Evolutionary conservation across 228 moss, liverwort and hornwort genomes (phyloP).

Genomic region (Sphagnum fallax): DNA sequence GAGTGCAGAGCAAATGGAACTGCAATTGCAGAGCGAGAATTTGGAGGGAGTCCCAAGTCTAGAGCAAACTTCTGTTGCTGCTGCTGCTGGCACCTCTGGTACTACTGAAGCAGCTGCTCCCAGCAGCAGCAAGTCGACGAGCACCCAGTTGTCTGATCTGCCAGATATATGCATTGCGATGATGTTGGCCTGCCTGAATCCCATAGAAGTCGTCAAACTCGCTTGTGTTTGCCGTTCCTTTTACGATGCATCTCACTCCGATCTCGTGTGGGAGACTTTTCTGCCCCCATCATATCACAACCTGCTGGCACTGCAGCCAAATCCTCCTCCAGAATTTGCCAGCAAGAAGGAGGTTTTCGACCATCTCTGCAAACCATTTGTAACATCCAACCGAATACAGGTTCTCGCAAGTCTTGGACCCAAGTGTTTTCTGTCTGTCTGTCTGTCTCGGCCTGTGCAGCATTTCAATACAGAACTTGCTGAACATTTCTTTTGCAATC

Average conservation of each 20-base stretch:
- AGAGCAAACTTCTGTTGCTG: too few species aligned
- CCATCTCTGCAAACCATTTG: constrained; percentile 14
- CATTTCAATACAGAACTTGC: not conserved
- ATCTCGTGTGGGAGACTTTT: constrained; percentile 25
- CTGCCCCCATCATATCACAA: constrained; percentile 14
- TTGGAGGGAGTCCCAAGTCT: too few species aligned
- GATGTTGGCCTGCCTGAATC: constrained; percentile 20
- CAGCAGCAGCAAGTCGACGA: too few species aligned
- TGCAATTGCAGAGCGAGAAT: too few species aligned
- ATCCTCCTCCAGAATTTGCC: constrained; percentile 3
- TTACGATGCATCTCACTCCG: constrained; percentile 15
- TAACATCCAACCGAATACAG: constrained; percentile 15
- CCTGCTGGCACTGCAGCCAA: constrained; percentile 3
- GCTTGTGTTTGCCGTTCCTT: constrained; percentile 24
- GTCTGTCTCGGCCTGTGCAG: not conserved
- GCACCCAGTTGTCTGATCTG: constrained; percentile 15
- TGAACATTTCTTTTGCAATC: not conserved
- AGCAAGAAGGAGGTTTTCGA: constrained; percentile 22
- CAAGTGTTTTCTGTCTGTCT: not conserved
- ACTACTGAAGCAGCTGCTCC: too few species aligned
- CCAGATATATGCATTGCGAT: constrained; percentile 28
- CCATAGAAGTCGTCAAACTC: constrained; percentile 20
- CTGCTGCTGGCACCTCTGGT: too few species aligned
- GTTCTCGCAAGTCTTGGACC: constrained; percentile 4
- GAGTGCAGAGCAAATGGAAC: too few species aligned